These are phyloP conservation scores for Stagonosporopsis cucurbitacearum DNA, from an alignment of 2,329 filamentous ascomycete genomes.

Conservation along the genomic window DNA sequence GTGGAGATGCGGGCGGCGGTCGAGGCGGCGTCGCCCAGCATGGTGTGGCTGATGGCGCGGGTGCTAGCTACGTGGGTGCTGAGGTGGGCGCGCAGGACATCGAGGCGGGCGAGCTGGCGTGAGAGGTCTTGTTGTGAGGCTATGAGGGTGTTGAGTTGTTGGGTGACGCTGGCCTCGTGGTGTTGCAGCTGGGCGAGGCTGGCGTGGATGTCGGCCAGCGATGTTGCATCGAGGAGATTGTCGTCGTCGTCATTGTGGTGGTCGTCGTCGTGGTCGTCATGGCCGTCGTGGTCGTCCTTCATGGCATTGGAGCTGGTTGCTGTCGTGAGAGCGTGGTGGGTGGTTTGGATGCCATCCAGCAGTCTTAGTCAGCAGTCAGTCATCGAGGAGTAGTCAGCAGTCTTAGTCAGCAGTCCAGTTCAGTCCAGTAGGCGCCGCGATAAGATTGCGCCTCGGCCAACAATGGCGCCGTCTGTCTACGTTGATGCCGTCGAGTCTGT, in stretches of 20 bases:
- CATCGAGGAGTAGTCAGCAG: too few relatives aligned
- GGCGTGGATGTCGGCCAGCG: slow-evolving; percentile 78
- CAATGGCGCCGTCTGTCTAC: too few relatives aligned
- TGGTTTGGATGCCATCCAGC: too few relatives aligned
- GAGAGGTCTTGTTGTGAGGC: slow-evolving; percentile 85
- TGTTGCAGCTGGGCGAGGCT: slow-evolving; percentile 76
- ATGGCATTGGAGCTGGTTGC: too few relatives aligned
- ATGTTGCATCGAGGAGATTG: slow-evolving; percentile 68
- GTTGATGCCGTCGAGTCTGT: too few relatives aligned
- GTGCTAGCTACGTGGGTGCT: slow-evolving; percentile 86
- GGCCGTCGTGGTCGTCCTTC: slow-evolving; percentile 24
- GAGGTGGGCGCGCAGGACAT: slow-evolving; percentile 85
- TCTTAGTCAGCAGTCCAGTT: too few relatives aligned
- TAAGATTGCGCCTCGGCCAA: slow-evolving; percentile 1
- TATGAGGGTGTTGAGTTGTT: slow-evolving; percentile 76
- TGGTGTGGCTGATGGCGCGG: slow-evolving; percentile 83
- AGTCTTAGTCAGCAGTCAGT: too few relatives aligned
- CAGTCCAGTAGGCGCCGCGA: slow-evolving; percentile 8
- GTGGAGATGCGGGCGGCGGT: slow-evolving; percentile 86
- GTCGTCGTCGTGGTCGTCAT: slow-evolving; percentile 26
- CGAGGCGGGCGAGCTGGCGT: slow-evolving; percentile 84
- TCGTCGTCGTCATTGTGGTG: slow-evolving; percentile 25
- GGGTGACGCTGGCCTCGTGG: slow-evolving; percentile 76
- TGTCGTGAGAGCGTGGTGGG: too few relatives aligned
- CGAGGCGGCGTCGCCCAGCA: slow-evolving; percentile 84